These are phyloP conservation scores for Pleurotus cornucopiae DNA, from an alignment of 768 basidiomycete species.

Conservation along the genomic window DNA sequence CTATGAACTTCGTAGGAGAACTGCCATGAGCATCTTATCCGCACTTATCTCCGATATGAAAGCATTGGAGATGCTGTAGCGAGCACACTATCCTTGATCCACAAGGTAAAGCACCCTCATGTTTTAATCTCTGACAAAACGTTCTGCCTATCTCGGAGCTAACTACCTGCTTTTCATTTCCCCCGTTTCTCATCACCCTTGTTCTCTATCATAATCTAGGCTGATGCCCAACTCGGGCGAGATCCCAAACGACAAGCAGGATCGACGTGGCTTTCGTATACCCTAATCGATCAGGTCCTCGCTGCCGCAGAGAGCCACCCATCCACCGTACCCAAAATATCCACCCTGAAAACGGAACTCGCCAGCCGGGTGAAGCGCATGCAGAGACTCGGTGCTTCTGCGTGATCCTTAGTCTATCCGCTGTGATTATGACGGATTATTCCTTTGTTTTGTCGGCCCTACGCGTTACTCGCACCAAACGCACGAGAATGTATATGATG, in stretches of 20 bases:
- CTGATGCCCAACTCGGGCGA: slow-evolving; percentile 48
- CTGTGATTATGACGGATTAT: too few species aligned
- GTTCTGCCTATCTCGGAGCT: slow-evolving; percentile 2
- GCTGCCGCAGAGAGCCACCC: slow-evolving; percentile 52
- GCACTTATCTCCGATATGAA: slow-evolving; percentile 74
- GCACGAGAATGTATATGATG: too few species aligned
- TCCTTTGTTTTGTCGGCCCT: too few species aligned
- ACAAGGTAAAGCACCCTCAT: slow-evolving; percentile 46
- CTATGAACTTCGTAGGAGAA: slow-evolving; percentile 39
- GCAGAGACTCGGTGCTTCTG: slow-evolving; percentile 48
- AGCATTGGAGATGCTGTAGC: slow-evolving; percentile 74
- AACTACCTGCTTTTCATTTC: neutral
- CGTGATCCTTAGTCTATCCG: too few species aligned
- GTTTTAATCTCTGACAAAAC: neutral
- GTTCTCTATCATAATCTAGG: slow-evolving; percentile 26
- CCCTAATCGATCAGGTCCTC: slow-evolving; percentile 79
- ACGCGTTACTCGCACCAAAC: too few species aligned
- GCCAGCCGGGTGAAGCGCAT: slow-evolving; percentile 62
- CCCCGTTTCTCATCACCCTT: neutral
- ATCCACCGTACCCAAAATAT: slow-evolving; percentile 25
- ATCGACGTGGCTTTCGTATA: slow-evolving; percentile 78
- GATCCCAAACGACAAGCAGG: slow-evolving; percentile 51
- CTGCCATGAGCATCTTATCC: slow-evolving; percentile 82
- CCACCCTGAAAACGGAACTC: slow-evolving; percentile 55
- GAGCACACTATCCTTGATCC: slow-evolving; percentile 65